These are phyloP conservation scores for Vigna mungo DNA, from an alignment of 306 rosid species.

Conservation along the genomic window DNA sequence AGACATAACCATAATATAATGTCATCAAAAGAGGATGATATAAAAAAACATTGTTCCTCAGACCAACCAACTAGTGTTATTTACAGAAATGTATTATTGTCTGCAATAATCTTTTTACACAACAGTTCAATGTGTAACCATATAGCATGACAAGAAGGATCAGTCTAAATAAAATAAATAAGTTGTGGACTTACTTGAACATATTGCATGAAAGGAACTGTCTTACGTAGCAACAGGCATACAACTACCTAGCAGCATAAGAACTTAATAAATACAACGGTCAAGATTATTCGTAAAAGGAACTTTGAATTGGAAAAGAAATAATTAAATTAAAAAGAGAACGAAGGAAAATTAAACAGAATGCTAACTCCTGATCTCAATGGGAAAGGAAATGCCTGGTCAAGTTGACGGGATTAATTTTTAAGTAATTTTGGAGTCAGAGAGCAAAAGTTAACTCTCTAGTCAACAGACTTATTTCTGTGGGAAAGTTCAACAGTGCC, in stretches of 20 bases:
- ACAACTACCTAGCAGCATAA: conserved; percentile 86
- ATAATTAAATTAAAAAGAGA: conserved; percentile 6
- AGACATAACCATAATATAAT: not conserved
- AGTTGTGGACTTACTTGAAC: conserved; percentile 75
- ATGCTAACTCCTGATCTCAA: not conserved
- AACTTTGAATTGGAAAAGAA: conserved; percentile 3
- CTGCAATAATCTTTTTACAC: conserved; percentile 32
- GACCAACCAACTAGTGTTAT: conserved; percentile 8
- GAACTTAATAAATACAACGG: conserved; percentile 41
- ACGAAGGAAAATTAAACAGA: not conserved
- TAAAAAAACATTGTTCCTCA: not conserved
- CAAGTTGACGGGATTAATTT: conserved; percentile 27
- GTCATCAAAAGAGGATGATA: not conserved
- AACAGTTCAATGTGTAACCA: conserved; percentile 2
- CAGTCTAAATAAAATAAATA: conserved; percentile 3
- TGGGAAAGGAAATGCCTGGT: not conserved
- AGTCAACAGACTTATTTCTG: not conserved
- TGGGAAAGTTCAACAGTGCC: conserved; percentile 16
- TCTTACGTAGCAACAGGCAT: conserved; percentile 95
- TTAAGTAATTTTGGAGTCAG: conserved; percentile 11
- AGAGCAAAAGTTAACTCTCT: not conserved
- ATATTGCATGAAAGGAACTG: conserved; percentile 86
- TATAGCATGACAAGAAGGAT: conserved; percentile 1
- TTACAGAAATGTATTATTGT: conserved; percentile 33
- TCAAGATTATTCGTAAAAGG: conserved; percentile 20